Conservation (phyloP, 108 stramenopile genomes). For the Ochromonas danica region DNA sequence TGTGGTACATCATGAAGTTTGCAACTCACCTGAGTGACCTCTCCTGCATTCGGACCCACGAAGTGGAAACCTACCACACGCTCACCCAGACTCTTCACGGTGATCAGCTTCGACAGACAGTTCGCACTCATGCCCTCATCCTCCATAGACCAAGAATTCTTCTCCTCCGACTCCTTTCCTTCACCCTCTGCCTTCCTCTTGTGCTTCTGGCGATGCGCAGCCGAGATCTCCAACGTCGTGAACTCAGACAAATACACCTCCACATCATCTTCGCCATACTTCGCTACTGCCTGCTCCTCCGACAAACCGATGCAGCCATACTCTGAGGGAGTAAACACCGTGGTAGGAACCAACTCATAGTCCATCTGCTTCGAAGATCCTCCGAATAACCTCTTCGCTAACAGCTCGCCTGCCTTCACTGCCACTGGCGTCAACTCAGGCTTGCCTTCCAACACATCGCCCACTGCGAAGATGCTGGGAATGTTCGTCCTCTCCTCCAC, state of each 20-base stretch:
- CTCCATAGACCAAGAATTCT: too few relatives aligned
- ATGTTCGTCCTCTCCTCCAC: neutral
- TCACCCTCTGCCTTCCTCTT: neutral
- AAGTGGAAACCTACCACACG: neutral
- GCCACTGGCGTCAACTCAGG: constrained; percentile 9
- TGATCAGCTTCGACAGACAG: constrained; percentile 36
- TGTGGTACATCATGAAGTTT: too few relatives aligned
- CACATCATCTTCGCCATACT: constrained; percentile 43
- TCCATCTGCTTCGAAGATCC: neutral
- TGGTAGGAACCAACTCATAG: neutral
- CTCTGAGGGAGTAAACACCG: constrained; percentile 11
- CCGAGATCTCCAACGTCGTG: constrained; percentile 42
- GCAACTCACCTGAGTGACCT: constrained; percentile 1
- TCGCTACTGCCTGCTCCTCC: neutral
- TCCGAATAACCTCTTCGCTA: constrained; percentile 16
- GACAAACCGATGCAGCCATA: constrained; percentile 4
- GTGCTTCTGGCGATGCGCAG: constrained; percentile 45
- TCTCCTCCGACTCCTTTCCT: too few relatives aligned
- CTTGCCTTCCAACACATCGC: constrained; percentile 22
- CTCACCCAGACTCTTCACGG: neutral
- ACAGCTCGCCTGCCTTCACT: constrained; percentile 20
- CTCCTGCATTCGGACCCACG: neutral
- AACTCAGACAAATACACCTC: constrained; percentile 51
- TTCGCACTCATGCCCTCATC: neutral
- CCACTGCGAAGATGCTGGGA: constrained; percentile 10